A percentile compares a stretch with the other conserved stretches of the same genome.
These are phyloP conservation scores for Eucalyptus marginata DNA, from an alignment of 345 rosid genomes.

Conservation along the genomic window DNA sequence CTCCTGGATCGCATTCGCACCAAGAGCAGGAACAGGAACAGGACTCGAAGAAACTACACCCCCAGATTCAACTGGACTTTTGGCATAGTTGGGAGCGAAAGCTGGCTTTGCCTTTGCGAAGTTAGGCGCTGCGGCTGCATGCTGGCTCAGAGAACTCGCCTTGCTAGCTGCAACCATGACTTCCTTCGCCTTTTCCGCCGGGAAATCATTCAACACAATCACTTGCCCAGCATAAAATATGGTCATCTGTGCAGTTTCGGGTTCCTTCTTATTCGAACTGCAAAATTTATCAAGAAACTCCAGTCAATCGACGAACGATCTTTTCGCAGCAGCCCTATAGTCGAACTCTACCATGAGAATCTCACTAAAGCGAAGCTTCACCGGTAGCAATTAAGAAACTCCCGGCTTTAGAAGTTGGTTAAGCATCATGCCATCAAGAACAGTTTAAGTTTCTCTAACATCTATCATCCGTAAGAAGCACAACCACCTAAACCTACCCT, in stretches of 20 bases:
- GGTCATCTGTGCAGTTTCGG: slow-evolving; percentile 61
- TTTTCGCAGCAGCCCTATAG: not conserved
- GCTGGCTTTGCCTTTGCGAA: not conserved
- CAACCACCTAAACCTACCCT: not conserved
- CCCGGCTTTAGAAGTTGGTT: not conserved
- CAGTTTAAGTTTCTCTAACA: not conserved
- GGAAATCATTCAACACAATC: slow-evolving; percentile 53
- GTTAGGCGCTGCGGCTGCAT: not conserved
- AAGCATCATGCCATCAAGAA: not conserved
- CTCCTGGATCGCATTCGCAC: slow-evolving; percentile 13
- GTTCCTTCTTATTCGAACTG: slow-evolving; percentile 5
- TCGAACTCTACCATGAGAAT: not conserved
- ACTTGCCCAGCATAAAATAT: slow-evolving; percentile 78
- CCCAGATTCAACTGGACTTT: not conserved
- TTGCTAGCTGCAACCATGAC: slow-evolving; percentile 49
- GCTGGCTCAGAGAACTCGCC: slow-evolving; percentile 16
- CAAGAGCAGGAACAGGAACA: not conserved
- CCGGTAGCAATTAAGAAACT: not conserved
- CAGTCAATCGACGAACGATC: not conserved
- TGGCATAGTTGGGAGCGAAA: not conserved
- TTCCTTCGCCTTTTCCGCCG: slow-evolving; percentile 70
- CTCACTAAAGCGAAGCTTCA: not conserved
- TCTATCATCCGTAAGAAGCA: not conserved
- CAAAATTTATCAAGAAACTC: not conserved
- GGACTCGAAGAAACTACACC: not conserved